Evolutionary conservation across 352 stramenopile species (phyloP), one percentile per base, ranked within the genome.

Genomic region (Pythium inflatum): DNA sequence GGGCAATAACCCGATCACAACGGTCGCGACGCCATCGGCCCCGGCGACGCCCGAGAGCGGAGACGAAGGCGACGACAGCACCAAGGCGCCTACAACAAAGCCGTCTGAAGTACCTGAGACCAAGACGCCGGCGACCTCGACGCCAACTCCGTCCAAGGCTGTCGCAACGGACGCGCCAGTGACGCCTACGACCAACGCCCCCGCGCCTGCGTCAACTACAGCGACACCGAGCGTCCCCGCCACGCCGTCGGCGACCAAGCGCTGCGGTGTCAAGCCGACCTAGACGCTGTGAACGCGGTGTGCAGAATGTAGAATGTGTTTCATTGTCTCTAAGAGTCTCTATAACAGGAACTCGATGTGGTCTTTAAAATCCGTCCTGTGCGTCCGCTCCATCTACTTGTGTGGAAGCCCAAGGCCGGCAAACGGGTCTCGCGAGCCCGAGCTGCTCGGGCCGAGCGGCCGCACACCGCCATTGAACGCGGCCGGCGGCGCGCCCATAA

Each of bases 361-460:
- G n/a, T n/a, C n/a, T n/a, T n/a, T n/a, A n/a, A n/a, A n/a, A n/a
- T n/a, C n/a, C n/a, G n/a, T n/a, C n/a, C n/a, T n/a, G n/a, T n/a
- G n/a, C n/a, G n/a, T n/a, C n/a, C n/a, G n/a, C n/a, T n/a, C n/a
- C n/a, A n/a, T n/a, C n/a, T n/a, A n/a, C n/a, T n/a, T 85, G 71
- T 58, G 82, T 5, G 83, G 83, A 60, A 91, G 61, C n/a, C 85
- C 87, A 24, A 93, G 69, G 11, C 87, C 87, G 7, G 87, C 85
- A 71, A 94, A 94, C 41, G 87, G 87, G 56, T 94, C 87, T 56
- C 85, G 78, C 6, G 57, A 50, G 16, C 63, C 72, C 9, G 36
- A 16, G 16, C n/a, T n/a, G 41, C 36, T 14, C 20, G 59, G 56
- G 22, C 27, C 60, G 3, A 57, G 24, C 18, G 53, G 53, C 24